These are phyloP conservation scores for Clarireedia paspali DNA, from an alignment of 2,329 filamentous ascomycete genomes.

Conservation along the genomic window DNA sequence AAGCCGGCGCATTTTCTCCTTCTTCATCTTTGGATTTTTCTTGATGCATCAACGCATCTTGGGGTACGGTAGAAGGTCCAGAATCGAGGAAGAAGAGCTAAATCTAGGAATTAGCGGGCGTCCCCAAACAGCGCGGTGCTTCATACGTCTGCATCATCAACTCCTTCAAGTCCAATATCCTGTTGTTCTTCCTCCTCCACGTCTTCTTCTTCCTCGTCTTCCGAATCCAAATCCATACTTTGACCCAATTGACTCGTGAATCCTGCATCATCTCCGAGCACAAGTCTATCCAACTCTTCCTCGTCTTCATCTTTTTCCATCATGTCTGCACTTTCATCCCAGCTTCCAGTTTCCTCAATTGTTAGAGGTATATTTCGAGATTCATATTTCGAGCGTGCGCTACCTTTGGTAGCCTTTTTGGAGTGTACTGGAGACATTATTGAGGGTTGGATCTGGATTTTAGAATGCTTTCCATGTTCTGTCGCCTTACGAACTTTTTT, in stretches of 20 bases:
- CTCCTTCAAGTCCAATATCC: conserved; percentile 49
- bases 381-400: conserved; percentile 6
- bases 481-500: conserved; percentile 2
- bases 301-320: conserved; percentile 74
- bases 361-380: conserved; percentile 6
- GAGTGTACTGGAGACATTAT: conserved; percentile 27
- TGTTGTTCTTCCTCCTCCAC: conserved; percentile 37
- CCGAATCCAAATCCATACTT: conserved; percentile 33
- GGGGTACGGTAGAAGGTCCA: conserved; percentile 25
- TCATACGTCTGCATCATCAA: conserved; percentile 62
- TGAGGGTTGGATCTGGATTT: not conserved
- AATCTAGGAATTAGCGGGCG: conserved; percentile 8
- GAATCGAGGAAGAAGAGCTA: conserved; percentile 33
- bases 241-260: conserved; percentile 69
- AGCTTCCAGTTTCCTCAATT: conserved; percentile 16
- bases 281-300: conserved; percentile 76
- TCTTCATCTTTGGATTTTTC: conserved; percentile 29
- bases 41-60: conserved; percentile 17
- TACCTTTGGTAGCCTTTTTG: conserved; percentile 20
- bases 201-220: conserved; percentile 18
- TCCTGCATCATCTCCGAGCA: conserved; percentile 79
- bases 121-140: not conserved
- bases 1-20: conserved; percentile 50
- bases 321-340: conserved; percentile 27
- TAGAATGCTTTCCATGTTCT: not conserved